Conservation (phyloP, 2,329 filamentous ascomycete species). For the Beauveria sp. region DNA sequence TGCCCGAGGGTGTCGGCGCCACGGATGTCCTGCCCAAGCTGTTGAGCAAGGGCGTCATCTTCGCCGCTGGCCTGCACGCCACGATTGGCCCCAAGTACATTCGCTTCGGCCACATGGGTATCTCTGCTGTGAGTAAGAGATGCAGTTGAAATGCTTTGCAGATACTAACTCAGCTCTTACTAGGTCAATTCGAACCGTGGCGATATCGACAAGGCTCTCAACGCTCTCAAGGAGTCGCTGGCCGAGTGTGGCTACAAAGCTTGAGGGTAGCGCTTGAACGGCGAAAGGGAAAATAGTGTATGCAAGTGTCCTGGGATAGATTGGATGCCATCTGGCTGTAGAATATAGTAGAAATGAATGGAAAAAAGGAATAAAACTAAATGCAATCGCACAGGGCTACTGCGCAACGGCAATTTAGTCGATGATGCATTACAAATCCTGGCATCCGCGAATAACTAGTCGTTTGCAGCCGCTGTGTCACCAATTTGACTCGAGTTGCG, state of each 20-base stretch:
- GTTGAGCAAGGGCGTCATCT: constrained; percentile 80
- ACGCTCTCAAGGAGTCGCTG: constrained; percentile 67
- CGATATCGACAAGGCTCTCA: constrained; percentile 79
- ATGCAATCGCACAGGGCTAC: neutral
- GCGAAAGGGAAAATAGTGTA: neutral
- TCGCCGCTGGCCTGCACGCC: constrained; percentile 93
- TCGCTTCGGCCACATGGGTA: constrained; percentile 95
- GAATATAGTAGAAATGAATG: neutral
- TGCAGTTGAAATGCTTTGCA: neutral
- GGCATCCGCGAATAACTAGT: neutral
- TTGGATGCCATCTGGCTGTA: constrained; percentile 1
- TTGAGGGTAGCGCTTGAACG: neutral
- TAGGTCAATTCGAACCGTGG: constrained; percentile 64
- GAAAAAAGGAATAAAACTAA: neutral
- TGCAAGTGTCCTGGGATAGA: neutral
- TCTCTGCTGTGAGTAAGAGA: constrained; percentile 60
- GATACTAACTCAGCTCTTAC: constrained; percentile 16
- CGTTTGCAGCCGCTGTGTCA: neutral
- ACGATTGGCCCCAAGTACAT: constrained; percentile 92
- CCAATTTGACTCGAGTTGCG: neutral
- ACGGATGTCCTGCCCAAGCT: constrained; percentile 80
- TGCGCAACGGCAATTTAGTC: no score
- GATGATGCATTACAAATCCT: neutral
- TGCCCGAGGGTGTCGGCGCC: constrained; percentile 75
- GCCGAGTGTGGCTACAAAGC: constrained; percentile 58